Conservation (phyloP, 2,329 filamentous ascomycete species). For the Clonostachys rhizophaga region DNA sequence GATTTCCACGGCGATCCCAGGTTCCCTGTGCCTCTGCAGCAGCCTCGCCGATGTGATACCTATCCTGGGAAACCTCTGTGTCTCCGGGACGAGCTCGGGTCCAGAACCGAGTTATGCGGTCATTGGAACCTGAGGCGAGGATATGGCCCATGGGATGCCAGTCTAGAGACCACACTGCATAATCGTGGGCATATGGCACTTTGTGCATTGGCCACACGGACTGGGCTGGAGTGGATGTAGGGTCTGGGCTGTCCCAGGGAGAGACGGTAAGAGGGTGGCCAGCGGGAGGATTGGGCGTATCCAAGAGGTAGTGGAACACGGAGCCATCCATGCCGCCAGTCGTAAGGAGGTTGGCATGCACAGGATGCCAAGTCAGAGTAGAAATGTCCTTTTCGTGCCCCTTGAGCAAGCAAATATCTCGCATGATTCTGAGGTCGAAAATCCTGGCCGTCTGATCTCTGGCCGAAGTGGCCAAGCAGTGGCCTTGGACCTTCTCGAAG, state of each 20-base stretch:
- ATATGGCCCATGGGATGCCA: slow-evolving; percentile 98
- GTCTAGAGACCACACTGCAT: slow-evolving; percentile 94
- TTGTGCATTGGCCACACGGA: slow-evolving; percentile 91
- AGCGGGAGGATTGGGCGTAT: slow-evolving; percentile 82
- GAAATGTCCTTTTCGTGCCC: slow-evolving; percentile 97
- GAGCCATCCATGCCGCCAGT: slow-evolving; percentile 89
- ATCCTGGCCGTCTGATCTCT: slow-evolving; percentile 89
- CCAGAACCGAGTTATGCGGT: slow-evolving; percentile 96
- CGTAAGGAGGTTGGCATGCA: slow-evolving; percentile 83
- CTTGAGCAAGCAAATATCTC: slow-evolving; percentile 87
- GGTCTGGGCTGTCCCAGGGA: slow-evolving; percentile 81
- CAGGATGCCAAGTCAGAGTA: slow-evolving; percentile 87
- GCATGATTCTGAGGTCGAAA: slow-evolving; percentile 97
- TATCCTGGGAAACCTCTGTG: slow-evolving; percentile 77
- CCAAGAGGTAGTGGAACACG: slow-evolving; percentile 89
- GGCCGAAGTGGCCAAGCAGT: slow-evolving; percentile 85
- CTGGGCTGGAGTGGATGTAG: slow-evolving; percentile 74
- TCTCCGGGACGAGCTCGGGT: slow-evolving; percentile 86
- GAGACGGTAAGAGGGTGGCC: slow-evolving; percentile 69
- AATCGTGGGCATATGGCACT: slow-evolving; percentile 84
- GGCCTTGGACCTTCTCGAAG: slow-evolving; percentile 81
- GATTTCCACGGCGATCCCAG: slow-evolving; percentile 76
- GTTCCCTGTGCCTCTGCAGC: slow-evolving; percentile 94
- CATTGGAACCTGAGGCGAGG: slow-evolving; percentile 90
- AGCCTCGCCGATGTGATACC: slow-evolving; percentile 91